A percentile compares a stretch with the other conserved stretches of the same genome.
Evolutionary conservation across 169 alveolate genomes (phyloP).

Genomic region (Plasmodium vinckei): DNA sequence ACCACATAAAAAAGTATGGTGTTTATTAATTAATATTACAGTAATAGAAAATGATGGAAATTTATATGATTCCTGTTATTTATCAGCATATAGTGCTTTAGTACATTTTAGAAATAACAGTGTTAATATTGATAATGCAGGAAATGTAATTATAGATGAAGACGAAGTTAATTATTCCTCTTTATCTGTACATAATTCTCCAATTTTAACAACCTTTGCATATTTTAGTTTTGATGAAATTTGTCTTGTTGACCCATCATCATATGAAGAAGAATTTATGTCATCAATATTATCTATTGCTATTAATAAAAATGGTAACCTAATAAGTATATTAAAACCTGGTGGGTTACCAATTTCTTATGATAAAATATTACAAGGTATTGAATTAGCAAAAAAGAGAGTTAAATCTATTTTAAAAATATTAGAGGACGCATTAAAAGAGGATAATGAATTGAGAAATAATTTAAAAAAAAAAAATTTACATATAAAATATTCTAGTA

Average conservation of each 20-base stretch:
- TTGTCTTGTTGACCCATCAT: slow-evolving; percentile 47
- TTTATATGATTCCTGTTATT: slow-evolving; percentile 61
- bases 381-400: slow-evolving; percentile 60
- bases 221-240: slow-evolving; percentile 35
- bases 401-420: slow-evolving; percentile 50
- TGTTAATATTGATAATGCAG: slow-evolving; percentile 12
- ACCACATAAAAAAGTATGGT: slow-evolving; percentile 69
- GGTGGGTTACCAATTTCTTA: slow-evolving; percentile 58
- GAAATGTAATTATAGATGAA: slow-evolving; percentile 36
- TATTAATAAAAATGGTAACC: slow-evolving; percentile 36
- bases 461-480: slow-evolving; percentile 40
- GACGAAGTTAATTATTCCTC: slow-evolving; percentile 51
- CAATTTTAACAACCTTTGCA: slow-evolving; percentile 68
- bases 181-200: slow-evolving; percentile 46
- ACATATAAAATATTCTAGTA: slow-evolving; percentile 45
- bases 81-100: slow-evolving; percentile 63
- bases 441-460: slow-evolving; percentile 52
- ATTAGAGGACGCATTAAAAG: slow-evolving; percentile 66
- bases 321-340: slow-evolving; percentile 52
- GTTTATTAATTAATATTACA: slow-evolving; percentile 33
- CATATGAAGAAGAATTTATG: slow-evolving; percentile 69
- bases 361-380: slow-evolving; percentile 37
- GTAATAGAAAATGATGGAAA: slow-evolving; percentile 70
- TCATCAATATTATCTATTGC: slow-evolving; percentile 60
- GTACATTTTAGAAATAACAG: slow-evolving; percentile 48